A percentile compares a stretch with the other conserved stretches of the same genome.
phyloP scores from a whole-genome alignment of 768 basidiomycete genomes.

The Termitomyces sp. region DNA sequence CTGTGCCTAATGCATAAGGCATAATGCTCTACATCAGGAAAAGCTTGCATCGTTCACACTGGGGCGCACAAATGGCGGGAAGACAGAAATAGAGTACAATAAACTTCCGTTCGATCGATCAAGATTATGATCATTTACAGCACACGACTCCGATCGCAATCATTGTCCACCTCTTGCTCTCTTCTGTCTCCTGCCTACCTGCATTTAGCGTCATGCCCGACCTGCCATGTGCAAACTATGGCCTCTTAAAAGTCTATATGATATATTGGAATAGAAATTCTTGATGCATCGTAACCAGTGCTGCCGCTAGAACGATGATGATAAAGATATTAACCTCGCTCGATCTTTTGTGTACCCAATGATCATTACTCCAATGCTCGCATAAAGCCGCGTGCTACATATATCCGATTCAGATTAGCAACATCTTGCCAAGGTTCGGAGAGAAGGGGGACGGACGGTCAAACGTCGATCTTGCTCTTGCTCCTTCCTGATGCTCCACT shows the following conservation, averaged over 20 bases:
- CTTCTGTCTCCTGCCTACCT: too few species aligned
- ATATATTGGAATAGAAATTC: neutral
- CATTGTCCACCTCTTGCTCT: too few species aligned
- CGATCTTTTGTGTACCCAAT: slow-evolving; percentile 23
- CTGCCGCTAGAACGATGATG: slow-evolving; percentile 4
- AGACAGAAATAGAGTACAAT: neutral
- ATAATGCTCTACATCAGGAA: neutral
- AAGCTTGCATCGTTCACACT: neutral
- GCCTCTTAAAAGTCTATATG: neutral
- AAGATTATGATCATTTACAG: neutral
- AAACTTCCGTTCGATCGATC: slow-evolving; percentile 11
- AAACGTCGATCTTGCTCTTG: slow-evolving; percentile 21
- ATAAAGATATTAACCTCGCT: slow-evolving; percentile 11
- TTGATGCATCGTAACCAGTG: slow-evolving; percentile 1
- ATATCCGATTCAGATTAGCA: neutral
- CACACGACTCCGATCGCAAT: too few species aligned
- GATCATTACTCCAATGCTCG: slow-evolving; percentile 28
- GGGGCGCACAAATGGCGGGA: neutral
- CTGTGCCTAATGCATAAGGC: neutral
- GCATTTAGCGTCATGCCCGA: neutral
- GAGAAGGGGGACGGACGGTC: slow-evolving; percentile 15
- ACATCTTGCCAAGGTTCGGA: neutral
- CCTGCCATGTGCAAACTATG: neutral
- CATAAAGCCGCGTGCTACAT: slow-evolving; percentile 30
- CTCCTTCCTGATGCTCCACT: slow-evolving; percentile 26